Conservation (phyloP, 2,329 filamentous ascomycete species). For the Arthroderma sp. region DNA sequence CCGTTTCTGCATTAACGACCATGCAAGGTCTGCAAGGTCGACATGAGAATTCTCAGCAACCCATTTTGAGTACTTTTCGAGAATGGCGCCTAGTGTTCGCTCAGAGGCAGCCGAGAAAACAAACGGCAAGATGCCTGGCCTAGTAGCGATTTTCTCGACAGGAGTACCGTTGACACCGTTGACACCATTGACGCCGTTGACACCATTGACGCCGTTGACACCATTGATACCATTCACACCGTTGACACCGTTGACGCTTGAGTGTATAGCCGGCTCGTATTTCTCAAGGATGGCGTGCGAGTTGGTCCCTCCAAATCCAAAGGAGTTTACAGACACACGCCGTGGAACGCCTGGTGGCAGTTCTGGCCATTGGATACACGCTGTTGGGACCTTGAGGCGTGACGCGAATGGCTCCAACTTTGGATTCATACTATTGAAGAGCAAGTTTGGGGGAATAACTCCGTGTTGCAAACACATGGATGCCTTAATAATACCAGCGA, state of each 20-base stretch:
- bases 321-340: constrained; percentile 15
- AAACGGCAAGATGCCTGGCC: background rate
- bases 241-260: too few species aligned
- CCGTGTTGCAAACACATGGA: constrained; percentile 20
- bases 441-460: constrained; percentile 19
- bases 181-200: background rate
- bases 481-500: constrained; percentile 22
- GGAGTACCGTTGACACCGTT: background rate
- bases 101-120: background rate
- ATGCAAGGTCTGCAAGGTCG: background rate
- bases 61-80: background rate
- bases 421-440: background rate
- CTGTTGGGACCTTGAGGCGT: constrained; percentile 11
- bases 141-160: background rate
- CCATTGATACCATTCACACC: background rate
- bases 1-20: background rate
- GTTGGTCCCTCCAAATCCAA: constrained; percentile 15
- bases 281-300: constrained; percentile 10
- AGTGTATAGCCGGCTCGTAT: background rate
- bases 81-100: background rate
- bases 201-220: background rate
- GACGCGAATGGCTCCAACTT: constrained; percentile 3
- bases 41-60: background rate
- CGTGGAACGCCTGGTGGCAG: background rate
- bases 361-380: constrained; percentile 18